phyloP scores from a whole-genome alignment of 2,329 filamentous ascomycete species.

The Fusarium sp. region DNA sequence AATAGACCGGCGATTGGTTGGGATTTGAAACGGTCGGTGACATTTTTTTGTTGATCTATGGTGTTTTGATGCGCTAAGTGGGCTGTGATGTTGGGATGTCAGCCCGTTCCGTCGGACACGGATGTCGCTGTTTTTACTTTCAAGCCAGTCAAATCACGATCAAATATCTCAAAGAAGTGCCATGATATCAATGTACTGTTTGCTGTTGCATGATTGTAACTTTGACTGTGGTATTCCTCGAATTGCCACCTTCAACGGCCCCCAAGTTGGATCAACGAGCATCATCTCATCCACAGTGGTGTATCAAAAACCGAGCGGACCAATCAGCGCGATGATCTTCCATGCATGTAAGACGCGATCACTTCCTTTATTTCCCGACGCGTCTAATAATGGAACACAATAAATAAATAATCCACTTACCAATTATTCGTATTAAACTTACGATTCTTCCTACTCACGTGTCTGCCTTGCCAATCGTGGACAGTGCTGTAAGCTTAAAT shows the following conservation, averaged over 20 bases:
- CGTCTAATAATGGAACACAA: neutral
- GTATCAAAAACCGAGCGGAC: neutral
- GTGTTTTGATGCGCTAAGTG: neutral
- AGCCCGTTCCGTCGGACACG: neutral
- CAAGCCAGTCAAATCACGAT: too few species aligned
- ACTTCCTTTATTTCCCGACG: neutral
- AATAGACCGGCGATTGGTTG: neutral
- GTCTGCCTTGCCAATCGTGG: neutral
- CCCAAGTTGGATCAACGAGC: neutral
- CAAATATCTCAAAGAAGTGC: too few species aligned
- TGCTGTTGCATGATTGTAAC: rapidly evolving
- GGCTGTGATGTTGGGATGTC: neutral
- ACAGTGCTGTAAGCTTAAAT: neutral
- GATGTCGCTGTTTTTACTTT: too few species aligned
- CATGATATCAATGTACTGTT: too few species aligned
- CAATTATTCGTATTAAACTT: neutral
- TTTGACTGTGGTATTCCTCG: rapidly evolving
- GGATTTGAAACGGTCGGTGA: neutral
- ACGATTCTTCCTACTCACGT: neutral
- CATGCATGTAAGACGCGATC: constrained; percentile 2
- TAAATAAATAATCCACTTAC: neutral
- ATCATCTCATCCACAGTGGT: neutral
- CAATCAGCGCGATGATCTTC: neutral
- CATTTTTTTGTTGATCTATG: neutral
- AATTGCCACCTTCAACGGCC: neutral